Base-by-base conservation (phyloP, 2,329 filamentous ascomycete genomes). In the Aspergillus viridinutans region DNA sequence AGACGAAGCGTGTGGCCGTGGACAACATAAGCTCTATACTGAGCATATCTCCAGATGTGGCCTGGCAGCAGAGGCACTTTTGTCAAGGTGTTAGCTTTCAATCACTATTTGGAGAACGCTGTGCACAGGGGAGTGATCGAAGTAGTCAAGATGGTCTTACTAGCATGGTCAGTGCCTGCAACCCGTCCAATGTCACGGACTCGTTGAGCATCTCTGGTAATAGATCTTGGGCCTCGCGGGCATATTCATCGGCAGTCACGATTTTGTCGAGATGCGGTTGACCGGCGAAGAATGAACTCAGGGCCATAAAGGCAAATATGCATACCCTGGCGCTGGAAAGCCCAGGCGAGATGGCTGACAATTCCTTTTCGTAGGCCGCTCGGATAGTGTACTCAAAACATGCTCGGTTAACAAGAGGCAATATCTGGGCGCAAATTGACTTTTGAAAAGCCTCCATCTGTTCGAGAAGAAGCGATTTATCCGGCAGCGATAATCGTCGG, bases 151-250 rank as follows among this genome's bases (percentile, higher is more conserved):
- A 26, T 17, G 32, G 32, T 38, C 45, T 42, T 49, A 60, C 58
- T n/a, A 60, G 50, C 49, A 60, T 47, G 14, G 58, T 21, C 8
- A 60, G 32, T 3, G 58, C 28, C 29, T 60, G 58, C 6, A 60
- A n/a, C 1, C 58, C 58, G 14, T 60, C 56, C 10, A 58, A n/a
- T 10, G 47, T 58, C 7, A 58, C 48, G 2, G 50, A 48, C 12
- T 58, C 53, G 3, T 23, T 40, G 14, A 54, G 25, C 6, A 58
- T 3, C 1, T 38, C 23, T 3, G 56, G 48, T 8, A 56, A 8
- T 2, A 58, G 28, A 17, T 50, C 29, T 26, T 55, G 51, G 6
- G 56, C 53, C 5, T 29, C 48, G n/a, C 25, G 35, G 14, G 43
- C 49, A 43, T 52, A 50, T 17, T 55, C n/a, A 8, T 45, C 53